These are phyloP conservation scores for Pyropia yezoensis DNA, from an alignment of 23 red algal genomes.

Conservation along the genomic window DNA sequence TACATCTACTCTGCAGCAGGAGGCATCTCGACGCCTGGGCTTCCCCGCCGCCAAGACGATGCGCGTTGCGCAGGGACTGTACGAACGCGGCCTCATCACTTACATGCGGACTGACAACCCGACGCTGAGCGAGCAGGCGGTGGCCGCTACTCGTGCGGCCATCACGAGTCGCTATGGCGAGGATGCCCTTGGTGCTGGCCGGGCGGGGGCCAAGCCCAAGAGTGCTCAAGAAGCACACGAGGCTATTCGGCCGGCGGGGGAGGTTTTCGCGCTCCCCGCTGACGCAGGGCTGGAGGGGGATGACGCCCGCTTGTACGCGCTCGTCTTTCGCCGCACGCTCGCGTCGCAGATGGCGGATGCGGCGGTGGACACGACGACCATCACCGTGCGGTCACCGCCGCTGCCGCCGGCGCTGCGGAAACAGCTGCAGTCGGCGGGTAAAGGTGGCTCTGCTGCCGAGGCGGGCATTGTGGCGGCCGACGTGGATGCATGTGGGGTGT, in stretches of 20 bases:
- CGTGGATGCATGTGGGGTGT: background rate
- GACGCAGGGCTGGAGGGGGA: slow-evolving; percentile 24
- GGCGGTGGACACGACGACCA: slow-evolving; percentile 53
- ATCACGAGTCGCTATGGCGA: slow-evolving; percentile 45
- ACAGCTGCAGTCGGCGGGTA: background rate
- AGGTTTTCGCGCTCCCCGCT: slow-evolving; percentile 43
- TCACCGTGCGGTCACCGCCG: slow-evolving; percentile 8
- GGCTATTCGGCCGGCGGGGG: slow-evolving; percentile 93
- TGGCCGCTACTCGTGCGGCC: slow-evolving; percentile 33
- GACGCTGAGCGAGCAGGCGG: slow-evolving; percentile 58
- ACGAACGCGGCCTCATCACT: slow-evolving; percentile 88
- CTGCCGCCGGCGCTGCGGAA: slow-evolving; percentile 1
- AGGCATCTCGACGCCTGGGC: slow-evolving; percentile 59
- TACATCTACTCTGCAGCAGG: slow-evolving; percentile 95
- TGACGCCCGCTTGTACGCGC: slow-evolving; percentile 60
- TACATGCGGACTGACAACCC: slow-evolving; percentile 99
- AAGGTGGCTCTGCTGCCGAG: background rate
- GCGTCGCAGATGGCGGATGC: slow-evolving; percentile 80
- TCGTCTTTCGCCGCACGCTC: slow-evolving; percentile 82
- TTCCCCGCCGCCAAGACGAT: slow-evolving; percentile 60
- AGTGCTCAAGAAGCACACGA: slow-evolving; percentile 90
- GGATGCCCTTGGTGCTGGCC: background rate
- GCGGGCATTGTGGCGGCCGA: background rate
- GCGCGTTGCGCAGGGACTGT: slow-evolving; percentile 82
- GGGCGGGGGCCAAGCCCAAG: slow-evolving; percentile 47